Evolutionary conservation across 2,329 filamentous ascomycete species (phyloP), one percentile per base, ranked within the genome.

Genomic region (Stachybotrys elegans): DNA sequence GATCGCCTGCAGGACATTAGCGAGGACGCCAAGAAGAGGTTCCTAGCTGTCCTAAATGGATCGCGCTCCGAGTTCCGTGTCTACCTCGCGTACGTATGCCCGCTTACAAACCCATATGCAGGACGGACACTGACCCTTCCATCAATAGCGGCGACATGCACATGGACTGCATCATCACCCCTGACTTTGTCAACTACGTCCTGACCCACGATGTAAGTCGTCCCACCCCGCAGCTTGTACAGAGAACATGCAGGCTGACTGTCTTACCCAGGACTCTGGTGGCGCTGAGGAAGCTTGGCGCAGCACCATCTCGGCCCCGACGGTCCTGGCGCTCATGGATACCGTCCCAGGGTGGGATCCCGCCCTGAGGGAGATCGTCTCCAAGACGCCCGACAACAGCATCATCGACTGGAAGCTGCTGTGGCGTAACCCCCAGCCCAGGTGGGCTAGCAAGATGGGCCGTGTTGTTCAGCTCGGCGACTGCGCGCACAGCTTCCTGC

Each of bases 381-480:
- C 20, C 1, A 6, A 25, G 20, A 44, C 23, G 7, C 21, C 48
- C 8, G 35, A 38, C 2, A 36, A 27, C 14, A 43, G 43, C n/a
- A 31, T 48, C 19, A 43, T 50, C 12, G 44, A 51, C 43, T 53
- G 49, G 49, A 45, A 47, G 34, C 19, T 51, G 13, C 39, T 48
- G 6, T 51, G 48, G 45, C 40, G 50, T 9, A 43, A 53, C 16
- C 43, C 48, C 0, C 49, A 43, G 8, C 27, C 42, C 3, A 31
- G 43, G 22, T 53, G 51, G 51, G 48, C 47, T 4, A 50, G 48
- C 2, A 39, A 35, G 0, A 40, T 22, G 2, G 51, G 49, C 5
- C 44, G 50, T 3, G 45, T 56, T 25, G 39, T 55, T 12, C 50
- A 54, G 41, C 32, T 56, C 1, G 54, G 52, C 8, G 54, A 55